phyloP scores from a whole-genome alignment of 2,329 filamentous ascomycete species.

The Diaporthe humulicola region DNA sequence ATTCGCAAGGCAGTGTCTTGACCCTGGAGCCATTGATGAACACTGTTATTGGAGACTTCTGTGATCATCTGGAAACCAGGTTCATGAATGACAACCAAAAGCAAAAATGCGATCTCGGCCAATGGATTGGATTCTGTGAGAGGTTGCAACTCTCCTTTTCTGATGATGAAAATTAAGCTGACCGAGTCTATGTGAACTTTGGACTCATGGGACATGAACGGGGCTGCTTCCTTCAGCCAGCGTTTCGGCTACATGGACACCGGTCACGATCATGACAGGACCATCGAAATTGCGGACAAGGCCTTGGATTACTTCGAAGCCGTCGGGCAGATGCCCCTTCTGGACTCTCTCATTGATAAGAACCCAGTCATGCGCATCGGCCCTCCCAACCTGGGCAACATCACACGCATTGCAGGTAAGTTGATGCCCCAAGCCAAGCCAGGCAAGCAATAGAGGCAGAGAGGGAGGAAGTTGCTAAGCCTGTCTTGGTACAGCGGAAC shows the following conservation, averaged over 20 bases:
- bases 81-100: not conserved
- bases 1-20: not conserved
- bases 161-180: not conserved
- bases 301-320: constrained; percentile 49
- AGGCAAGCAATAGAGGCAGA: not conserved
- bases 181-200: not conserved
- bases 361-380: constrained; percentile 47
- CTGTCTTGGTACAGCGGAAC: constrained; percentile 27
- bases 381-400: constrained; percentile 39
- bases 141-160: fast-evolving
- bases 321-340: constrained; percentile 47
- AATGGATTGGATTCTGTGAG: constrained; percentile 6
- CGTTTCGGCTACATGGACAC: constrained; percentile 56
- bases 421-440: constrained; percentile 20
- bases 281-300: constrained; percentile 46
- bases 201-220: constrained; percentile 4
- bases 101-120: constrained; percentile 10
- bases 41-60: not conserved
- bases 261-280: constrained; percentile 53
- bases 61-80: not conserved
- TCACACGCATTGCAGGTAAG: constrained; percentile 38
- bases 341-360: constrained; percentile 48
- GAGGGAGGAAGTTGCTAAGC: not conserved
- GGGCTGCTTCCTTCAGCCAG: not conserved
- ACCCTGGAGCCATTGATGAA: not conserved